Percentiles rank a stretch among this genome's conserved stretches.
phyloP scores from a whole-genome alignment of 129 eudicot genomes.

The Saussurea involucrata region DNA sequence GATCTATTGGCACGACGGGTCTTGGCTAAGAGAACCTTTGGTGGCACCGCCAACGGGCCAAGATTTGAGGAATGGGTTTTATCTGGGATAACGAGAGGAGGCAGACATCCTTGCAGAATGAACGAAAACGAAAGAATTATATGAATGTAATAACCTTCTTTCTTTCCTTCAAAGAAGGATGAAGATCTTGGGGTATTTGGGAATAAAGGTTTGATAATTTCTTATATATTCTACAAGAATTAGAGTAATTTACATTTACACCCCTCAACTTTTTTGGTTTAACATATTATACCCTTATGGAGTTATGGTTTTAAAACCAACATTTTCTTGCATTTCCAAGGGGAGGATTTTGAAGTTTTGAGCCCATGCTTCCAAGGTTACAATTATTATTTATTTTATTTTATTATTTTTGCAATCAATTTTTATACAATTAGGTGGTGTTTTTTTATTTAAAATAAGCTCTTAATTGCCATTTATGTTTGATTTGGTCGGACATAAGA shows the following conservation, averaged over 20 bases:
- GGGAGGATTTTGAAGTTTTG: no score
- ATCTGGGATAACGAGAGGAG: background rate
- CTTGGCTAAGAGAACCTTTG: constrained; percentile 1
- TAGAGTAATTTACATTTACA: background rate
- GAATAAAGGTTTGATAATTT: background rate
- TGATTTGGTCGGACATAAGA: no score
- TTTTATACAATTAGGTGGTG: no score
- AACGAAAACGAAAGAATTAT: background rate
- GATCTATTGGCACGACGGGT: background rate
- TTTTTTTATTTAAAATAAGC: no score
- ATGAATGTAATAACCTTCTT: background rate
- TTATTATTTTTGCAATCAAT: no score
- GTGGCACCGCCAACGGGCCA: background rate
- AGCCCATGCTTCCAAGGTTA: no score
- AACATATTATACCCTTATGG: background rate
- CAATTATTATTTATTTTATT: no score
- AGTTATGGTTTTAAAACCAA: background rate
- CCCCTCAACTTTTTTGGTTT: background rate
- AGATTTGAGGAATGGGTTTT: background rate
- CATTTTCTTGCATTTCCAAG: background rate
- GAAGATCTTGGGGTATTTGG: background rate
- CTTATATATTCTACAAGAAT: background rate
- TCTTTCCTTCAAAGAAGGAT: background rate
- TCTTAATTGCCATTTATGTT: no score
- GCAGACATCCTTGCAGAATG: background rate